Evolutionary conservation across 2,329 filamentous ascomycete species (phyloP), one percentile per base, ranked within the genome.

Genomic region (Lasiodiplodia sp.): DNA sequence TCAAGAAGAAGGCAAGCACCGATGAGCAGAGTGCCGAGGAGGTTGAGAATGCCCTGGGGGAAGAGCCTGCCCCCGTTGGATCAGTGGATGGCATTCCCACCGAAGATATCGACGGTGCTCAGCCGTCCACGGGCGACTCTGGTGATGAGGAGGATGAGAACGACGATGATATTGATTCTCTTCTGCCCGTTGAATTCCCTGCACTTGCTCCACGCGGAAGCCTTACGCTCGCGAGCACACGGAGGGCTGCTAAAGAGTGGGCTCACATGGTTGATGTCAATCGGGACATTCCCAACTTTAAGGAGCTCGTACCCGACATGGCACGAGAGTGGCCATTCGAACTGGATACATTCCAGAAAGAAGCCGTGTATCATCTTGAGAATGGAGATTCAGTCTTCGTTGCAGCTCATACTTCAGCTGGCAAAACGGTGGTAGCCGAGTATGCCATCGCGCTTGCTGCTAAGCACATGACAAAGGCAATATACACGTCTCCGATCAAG

Each of bases 381-480:
- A 94, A 91, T 75, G 95, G 96, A 21, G 96, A 99, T 77, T 98
- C 95, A 0, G 96, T 99, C 31, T 99, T 99, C 75, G 96, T 99
- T 63, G 96, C 96, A 11, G 96, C 96, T 0, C 96, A 99, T 78
- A 99, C 96, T 0, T 99, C 96, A 40, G 96, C 96, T 25, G 96
- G 96, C 68, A 99, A 99, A 83, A 99, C 96, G 1, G 96, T 98
- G 0, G 96, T 99, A 16, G 96, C 96, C 34, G 96, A 99, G 78
- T 99, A 99, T 80, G 96, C 95, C 60, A 98, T 99, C 78, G 94
- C 96, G 7, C 84, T 99, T 69, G 96, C 96, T 37, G 91, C 93
- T n/a, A 96, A 95, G 77, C 96, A 99, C 78, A 98, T 98, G 95
- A 99, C 96, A 10, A 99, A 99, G 79, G 95, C 96, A 25, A 99